Evolutionary conservation across 2,329 filamentous ascomycete genomes (phyloP).

Genomic region (Fusarium udum): DNA sequence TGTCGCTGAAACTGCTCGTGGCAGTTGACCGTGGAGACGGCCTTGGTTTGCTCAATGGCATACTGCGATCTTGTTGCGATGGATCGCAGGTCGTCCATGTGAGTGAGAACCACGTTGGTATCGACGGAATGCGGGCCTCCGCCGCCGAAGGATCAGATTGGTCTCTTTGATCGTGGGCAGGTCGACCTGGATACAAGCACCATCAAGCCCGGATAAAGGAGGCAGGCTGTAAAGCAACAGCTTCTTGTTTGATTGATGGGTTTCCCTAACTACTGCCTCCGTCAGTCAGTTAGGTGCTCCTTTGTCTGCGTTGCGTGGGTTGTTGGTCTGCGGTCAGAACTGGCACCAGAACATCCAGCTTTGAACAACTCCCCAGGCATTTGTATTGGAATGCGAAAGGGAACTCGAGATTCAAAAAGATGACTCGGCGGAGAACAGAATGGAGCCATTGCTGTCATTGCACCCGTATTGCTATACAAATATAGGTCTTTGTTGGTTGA

Average conservation of each 20-base stretch:
- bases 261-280: conserved; percentile 24
- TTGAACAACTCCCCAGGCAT: background rate
- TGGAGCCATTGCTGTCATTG: conserved; percentile 26
- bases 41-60: conserved; percentile 39
- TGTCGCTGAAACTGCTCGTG: conserved; percentile 25
- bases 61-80: conserved; percentile 9
- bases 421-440: conserved; percentile 7
- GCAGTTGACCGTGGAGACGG: conserved; percentile 27
- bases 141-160: conserved; percentile 21
- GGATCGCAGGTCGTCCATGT: background rate
- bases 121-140: conserved; percentile 22
- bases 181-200: background rate
- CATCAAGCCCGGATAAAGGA: conserved; percentile 11
- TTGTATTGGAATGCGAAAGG: background rate
- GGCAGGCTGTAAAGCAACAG: background rate
- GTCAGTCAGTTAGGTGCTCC: conserved; percentile 38
- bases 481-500: conserved; percentile 22
- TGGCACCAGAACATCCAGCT: conserved; percentile 8
- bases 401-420: conserved; percentile 1
- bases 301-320: conserved; percentile 1
- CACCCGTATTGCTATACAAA: conserved; percentile 21
- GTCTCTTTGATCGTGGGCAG: conserved; percentile 8
- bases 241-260: conserved; percentile 24
- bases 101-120: background rate
- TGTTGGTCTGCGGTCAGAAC: background rate